Percentiles rank a stretch among this genome's conserved stretches.
phyloP scores from a whole-genome alignment of 2,329 filamentous ascomycete genomes.

The Simplicillium sp. region DNA sequence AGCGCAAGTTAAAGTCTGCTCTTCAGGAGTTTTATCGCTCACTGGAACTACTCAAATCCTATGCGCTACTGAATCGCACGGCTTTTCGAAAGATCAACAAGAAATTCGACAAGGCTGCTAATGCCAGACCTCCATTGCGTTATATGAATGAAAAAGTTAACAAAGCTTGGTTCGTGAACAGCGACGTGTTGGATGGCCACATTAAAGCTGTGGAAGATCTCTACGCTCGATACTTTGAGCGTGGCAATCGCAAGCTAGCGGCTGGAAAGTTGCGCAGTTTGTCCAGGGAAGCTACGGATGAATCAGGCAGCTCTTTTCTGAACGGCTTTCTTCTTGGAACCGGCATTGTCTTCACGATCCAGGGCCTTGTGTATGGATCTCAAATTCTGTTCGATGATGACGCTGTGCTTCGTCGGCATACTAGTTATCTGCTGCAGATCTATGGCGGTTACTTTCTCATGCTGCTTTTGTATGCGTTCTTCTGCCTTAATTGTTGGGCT shows the following conservation, averaged over 20 bases:
- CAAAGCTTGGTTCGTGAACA: slow-evolving; percentile 83
- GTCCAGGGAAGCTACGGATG: slow-evolving; percentile 45
- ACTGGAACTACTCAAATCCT: slow-evolving; percentile 85
- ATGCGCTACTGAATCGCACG: slow-evolving; percentile 79
- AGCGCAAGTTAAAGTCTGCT: slow-evolving; percentile 83
- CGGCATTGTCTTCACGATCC: slow-evolving; percentile 54
- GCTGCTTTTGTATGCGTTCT: slow-evolving; percentile 71
- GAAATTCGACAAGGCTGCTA: slow-evolving; percentile 90
- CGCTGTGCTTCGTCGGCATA: slow-evolving; percentile 35
- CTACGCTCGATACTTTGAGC: slow-evolving; percentile 90
- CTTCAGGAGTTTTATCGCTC: slow-evolving; percentile 89
- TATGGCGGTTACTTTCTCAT: slow-evolving; percentile 89
- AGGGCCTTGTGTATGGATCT: slow-evolving; percentile 54
- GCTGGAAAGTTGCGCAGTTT: slow-evolving; percentile 76
- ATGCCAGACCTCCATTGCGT: slow-evolving; percentile 64
- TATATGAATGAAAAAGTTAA: slow-evolving; percentile 92
- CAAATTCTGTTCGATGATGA: slow-evolving; percentile 43
- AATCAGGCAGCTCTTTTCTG: slow-evolving; percentile 48
- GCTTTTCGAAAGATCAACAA: slow-evolving; percentile 98
- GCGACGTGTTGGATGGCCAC: slow-evolving; percentile 71
- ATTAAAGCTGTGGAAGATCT: slow-evolving; percentile 79
- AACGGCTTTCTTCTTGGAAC: slow-evolving; percentile 60
- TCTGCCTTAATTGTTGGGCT: slow-evolving; percentile 73
- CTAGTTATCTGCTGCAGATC: slow-evolving; percentile 71
- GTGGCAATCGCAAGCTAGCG: slow-evolving; percentile 85